A percentile compares a stretch with the other conserved stretches of the same genome.
Evolutionary conservation across 108 stramenopile species (phyloP).

Genomic region (Cyclotella sp.): DNA sequence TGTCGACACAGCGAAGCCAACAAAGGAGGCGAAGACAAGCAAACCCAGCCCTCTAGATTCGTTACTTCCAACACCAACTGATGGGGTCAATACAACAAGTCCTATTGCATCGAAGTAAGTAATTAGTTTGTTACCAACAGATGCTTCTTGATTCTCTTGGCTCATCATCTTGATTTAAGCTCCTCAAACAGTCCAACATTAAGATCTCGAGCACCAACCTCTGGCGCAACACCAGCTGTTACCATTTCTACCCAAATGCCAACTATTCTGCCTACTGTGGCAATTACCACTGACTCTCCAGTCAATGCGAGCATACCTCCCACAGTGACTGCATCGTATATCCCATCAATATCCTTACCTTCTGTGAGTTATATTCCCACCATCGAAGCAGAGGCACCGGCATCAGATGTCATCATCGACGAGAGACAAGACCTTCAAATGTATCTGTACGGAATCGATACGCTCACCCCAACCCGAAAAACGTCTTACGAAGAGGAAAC

Average conservation of each 20-base stretch:
- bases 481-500: slow-evolving; percentile 20
- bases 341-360: background rate
- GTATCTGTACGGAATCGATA: slow-evolving; percentile 23
- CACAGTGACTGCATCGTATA: background rate
- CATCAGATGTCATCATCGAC: slow-evolving; percentile 1
- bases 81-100: background rate
- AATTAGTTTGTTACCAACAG: no score
- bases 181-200: no score
- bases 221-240: no score
- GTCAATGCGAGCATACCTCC: background rate
- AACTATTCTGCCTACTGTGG: no score
- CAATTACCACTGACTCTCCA: background rate
- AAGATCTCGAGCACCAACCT: no score
- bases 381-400: no score
- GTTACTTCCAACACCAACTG: background rate
- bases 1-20: background rate
- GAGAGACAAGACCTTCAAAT: slow-evolving; percentile 23
- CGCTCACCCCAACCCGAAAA: slow-evolving; percentile 1
- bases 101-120: no score
- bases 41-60: background rate
- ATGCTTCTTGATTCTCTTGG: no score
- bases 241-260: no score
- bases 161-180: no score
- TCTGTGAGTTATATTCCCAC: background rate
- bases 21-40: background rate